Evolutionary conservation across 2,329 filamentous ascomycete genomes (phyloP).

Genomic region (Pezicula rhizophila): DNA sequence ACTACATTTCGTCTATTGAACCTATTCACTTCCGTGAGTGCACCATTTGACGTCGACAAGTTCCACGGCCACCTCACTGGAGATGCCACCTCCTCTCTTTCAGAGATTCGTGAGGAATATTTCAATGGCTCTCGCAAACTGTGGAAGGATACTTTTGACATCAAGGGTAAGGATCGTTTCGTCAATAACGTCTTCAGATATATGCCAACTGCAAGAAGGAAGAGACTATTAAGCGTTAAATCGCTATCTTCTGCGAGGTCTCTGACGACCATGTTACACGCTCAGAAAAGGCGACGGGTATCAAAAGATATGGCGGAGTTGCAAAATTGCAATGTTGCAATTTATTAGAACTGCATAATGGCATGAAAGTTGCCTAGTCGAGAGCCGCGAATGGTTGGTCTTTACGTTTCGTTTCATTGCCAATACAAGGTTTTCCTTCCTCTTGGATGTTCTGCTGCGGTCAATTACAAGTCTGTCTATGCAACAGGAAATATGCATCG

Average conservation of each 20-base stretch:
- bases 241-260: conserved; percentile 59
- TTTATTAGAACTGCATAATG: conserved; percentile 58
- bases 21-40: conserved; percentile 30
- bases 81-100: conserved; percentile 36
- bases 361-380: conserved; percentile 42
- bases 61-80: conserved; percentile 35
- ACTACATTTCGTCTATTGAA: conserved; percentile 32
- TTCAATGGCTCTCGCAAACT: conserved; percentile 45
- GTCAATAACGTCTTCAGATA: conserved; percentile 55
- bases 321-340: conserved; percentile 41
- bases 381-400: conserved; percentile 38
- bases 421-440: no score
- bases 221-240: conserved; percentile 58
- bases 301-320: conserved; percentile 55
- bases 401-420: no score
- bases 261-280: conserved; percentile 49
- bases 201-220: conserved; percentile 50
- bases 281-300: conserved; percentile 56
- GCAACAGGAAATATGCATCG: no score
- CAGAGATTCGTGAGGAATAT: conserved; percentile 28
- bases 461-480: no score
- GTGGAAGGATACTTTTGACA: conserved; percentile 59
- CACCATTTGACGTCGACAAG: conserved; percentile 32
- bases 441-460: no score
- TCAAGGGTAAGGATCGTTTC: conserved; percentile 50